Conservation (phyloP, 352 stramenopile genomes). For the Phytophthora uliginosa region DNA sequence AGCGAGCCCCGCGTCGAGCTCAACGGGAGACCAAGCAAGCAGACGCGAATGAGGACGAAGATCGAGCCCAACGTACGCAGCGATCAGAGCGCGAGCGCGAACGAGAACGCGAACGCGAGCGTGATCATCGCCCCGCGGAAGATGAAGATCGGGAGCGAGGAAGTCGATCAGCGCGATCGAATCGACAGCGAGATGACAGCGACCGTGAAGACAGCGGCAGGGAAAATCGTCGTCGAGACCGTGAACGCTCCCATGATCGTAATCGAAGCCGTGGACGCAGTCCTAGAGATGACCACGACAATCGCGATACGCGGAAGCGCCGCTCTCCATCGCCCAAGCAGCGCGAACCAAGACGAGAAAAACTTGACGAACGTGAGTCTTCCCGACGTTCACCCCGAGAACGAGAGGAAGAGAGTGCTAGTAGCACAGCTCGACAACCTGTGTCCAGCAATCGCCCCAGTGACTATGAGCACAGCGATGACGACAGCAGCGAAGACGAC, state of each 20-base stretch:
- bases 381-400: slow-evolving; percentile 21
- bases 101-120: slow-evolving; percentile 10
- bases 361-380: slow-evolving; percentile 12
- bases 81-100: slow-evolving; percentile 15
- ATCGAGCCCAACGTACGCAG: slow-evolving; percentile 23
- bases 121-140: slow-evolving; percentile 4
- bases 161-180: slow-evolving; percentile 15
- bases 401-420: slow-evolving; percentile 11
- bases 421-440: slow-evolving; percentile 2
- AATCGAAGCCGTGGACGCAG: slow-evolving; percentile 15
- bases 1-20: slow-evolving; percentile 11
- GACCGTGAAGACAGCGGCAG: slow-evolving; percentile 15
- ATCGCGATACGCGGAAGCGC: slow-evolving; percentile 17
- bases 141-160: slow-evolving; percentile 15
- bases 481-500: slow-evolving; percentile 46
- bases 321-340: slow-evolving; percentile 24
- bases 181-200: slow-evolving; percentile 25
- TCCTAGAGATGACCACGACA: slow-evolving; percentile 11
- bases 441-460: slow-evolving; percentile 10
- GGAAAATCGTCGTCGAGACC: slow-evolving; percentile 12
- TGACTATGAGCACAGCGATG: slow-evolving; percentile 25
- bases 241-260: not conserved
- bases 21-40: slow-evolving; percentile 27
- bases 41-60: slow-evolving; percentile 28
- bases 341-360: slow-evolving; percentile 9